A percentile compares a stretch with the other conserved stretches of the same genome.
These are phyloP conservation scores for Ceratobasidium sp. DNA, from an alignment of 1,284 basidiomycete species.

Conservation along the genomic window DNA sequence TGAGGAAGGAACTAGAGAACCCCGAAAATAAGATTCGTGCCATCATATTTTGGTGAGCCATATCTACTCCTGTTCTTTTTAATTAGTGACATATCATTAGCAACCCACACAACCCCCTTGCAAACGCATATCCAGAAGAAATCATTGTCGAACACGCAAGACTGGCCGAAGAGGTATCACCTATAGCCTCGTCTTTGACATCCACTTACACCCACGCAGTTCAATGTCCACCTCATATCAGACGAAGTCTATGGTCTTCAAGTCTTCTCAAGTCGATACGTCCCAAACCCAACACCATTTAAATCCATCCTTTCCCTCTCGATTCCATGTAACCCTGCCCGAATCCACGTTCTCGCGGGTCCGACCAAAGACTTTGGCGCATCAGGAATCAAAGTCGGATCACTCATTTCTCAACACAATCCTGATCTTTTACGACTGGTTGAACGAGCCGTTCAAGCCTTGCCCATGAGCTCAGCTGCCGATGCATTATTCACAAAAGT, in stretches of 20 bases:
- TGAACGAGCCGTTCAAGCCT: constrained; percentile 6
- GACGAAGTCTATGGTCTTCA: constrained; percentile 38
- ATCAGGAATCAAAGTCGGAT: constrained; percentile 36
- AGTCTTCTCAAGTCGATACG: constrained; percentile 33
- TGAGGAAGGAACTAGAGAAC: constrained; percentile 5
- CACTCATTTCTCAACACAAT: constrained; percentile 41
- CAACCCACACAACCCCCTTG: constrained; percentile 40
- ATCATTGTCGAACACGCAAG: constrained; percentile 18
- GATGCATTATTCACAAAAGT: constrained; percentile 20
- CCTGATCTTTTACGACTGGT: constrained; percentile 27
- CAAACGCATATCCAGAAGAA: constrained; percentile 14
- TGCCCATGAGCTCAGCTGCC: constrained; percentile 13
- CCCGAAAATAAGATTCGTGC: constrained; percentile 9
- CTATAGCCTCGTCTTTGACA: neutral
- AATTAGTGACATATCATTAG: neutral
- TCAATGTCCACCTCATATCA: constrained; percentile 34
- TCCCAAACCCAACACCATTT: constrained; percentile 36
- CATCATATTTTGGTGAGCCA: constrained; percentile 17
- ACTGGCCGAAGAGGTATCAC: constrained; percentile 26
- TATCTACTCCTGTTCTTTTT: neutral
- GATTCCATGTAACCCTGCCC: constrained; percentile 16
- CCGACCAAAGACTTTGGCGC: constrained; percentile 40
- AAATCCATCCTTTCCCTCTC: constrained; percentile 25
- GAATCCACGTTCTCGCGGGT: constrained; percentile 38
- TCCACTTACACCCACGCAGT: neutral